A percentile compares a stretch with the other conserved stretches of the same genome.
phyloP scores from a whole-genome alignment of 257 asterid genomes.

The Striga asiatica region DNA sequence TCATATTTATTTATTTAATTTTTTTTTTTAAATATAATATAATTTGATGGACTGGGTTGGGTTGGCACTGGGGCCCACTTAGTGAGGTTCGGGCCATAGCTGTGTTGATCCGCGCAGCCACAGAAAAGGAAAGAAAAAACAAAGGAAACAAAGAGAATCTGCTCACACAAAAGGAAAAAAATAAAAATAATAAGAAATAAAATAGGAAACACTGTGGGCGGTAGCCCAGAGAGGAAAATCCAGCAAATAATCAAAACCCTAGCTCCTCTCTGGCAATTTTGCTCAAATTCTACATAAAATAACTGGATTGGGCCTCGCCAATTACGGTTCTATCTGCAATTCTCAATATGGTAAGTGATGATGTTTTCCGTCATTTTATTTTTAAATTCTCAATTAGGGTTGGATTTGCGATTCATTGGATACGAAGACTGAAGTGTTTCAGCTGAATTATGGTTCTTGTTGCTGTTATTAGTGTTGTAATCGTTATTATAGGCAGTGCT shows the following conservation, averaged over 20 bases:
- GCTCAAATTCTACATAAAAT: conserved; percentile 5
- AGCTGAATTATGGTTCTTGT: conserved; percentile 9
- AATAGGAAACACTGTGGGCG: too few relatives aligned
- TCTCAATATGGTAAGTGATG: conserved; percentile 32
- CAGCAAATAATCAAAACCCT: conserved; percentile 20
- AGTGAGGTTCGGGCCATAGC: too few relatives aligned
- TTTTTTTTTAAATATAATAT: too few relatives aligned
- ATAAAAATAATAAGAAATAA: too few relatives aligned
- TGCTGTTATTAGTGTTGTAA: neutral
- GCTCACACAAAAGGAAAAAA: too few relatives aligned
- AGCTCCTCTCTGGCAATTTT: conserved; percentile 11
- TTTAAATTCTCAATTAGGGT: neutral
- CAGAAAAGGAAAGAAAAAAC: too few relatives aligned
- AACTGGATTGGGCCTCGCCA: conserved; percentile 14
- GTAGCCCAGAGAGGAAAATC: conserved; percentile 17
- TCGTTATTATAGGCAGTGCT: conserved; percentile 3
- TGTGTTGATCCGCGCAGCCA: too few relatives aligned
- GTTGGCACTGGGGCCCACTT: too few relatives aligned
- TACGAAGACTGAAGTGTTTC: neutral
- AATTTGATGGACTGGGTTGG: too few relatives aligned
- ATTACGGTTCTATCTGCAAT: conserved; percentile 21
- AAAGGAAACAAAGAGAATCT: too few relatives aligned
- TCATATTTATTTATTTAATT: too few relatives aligned
- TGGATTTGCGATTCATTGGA: neutral
- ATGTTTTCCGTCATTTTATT: neutral